These are phyloP conservation scores for Puccinia triticina DNA, from an alignment of 1,284 basidiomycete species.

Conservation along the genomic window DNA sequence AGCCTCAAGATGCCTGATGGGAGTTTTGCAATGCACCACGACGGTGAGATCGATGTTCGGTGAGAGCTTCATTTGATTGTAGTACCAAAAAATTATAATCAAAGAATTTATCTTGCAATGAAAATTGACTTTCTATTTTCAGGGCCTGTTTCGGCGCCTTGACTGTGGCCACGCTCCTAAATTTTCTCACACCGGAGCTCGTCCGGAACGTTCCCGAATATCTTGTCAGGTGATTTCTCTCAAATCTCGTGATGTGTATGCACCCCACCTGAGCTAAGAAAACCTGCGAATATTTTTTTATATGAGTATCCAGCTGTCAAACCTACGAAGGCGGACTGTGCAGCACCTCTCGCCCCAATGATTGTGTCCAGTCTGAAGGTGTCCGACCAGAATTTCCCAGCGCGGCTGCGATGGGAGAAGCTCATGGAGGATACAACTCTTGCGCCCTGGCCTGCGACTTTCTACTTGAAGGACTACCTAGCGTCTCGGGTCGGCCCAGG, in stretches of 20 bases:
- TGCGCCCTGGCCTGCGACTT: constrained; percentile 86
- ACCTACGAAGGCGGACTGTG: constrained; percentile 98
- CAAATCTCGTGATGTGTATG: constrained; percentile 59
- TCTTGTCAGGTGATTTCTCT: constrained; percentile 59
- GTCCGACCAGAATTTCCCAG: constrained; percentile 60
- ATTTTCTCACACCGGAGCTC: constrained; percentile 85
- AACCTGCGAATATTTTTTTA: neutral
- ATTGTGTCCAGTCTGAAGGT: constrained; percentile 56
- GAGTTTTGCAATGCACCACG: constrained; percentile 83
- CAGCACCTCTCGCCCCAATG: constrained; percentile 74
- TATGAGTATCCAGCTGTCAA: constrained; percentile 71
- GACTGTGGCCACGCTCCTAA: constrained; percentile 71
- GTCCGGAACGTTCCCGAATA: constrained; percentile 65
- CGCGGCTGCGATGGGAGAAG: constrained; percentile 77
- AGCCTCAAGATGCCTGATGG: constrained; percentile 91
- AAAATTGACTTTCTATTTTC: constrained; percentile 30
- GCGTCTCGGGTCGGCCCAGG: constrained; percentile 35
- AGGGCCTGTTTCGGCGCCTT: constrained; percentile 78
- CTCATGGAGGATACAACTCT: constrained; percentile 96
- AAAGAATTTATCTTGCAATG: constrained; percentile 42
- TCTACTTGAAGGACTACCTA: constrained; percentile 60
- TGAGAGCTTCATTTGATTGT: constrained; percentile 57
- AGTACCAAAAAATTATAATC: constrained; percentile 42
- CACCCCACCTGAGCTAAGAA: constrained; percentile 66
- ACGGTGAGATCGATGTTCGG: constrained; percentile 92